Conservation (phyloP, 179 eudicot genomes). For the Beta corolliflora region DNA sequence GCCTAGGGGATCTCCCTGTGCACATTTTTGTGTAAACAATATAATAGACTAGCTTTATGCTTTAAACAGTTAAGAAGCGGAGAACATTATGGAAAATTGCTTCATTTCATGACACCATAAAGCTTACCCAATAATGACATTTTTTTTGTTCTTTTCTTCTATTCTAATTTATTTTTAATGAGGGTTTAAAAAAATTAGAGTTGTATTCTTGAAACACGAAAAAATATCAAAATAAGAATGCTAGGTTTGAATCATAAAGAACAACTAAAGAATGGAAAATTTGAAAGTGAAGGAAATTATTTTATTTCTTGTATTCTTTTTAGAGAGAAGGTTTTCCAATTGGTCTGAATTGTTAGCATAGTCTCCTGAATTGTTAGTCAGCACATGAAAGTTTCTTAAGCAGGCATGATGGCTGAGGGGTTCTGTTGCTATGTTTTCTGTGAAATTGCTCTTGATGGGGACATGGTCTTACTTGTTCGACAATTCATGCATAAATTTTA, state of each 20-base stretch:
- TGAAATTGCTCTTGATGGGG: background rate
- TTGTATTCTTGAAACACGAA: background rate
- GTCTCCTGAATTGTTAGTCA: background rate
- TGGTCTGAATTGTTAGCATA: background rate
- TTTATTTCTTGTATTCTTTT: background rate
- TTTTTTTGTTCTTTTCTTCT: background rate
- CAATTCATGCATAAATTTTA: background rate
- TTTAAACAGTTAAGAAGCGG: background rate
- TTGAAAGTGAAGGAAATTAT: background rate
- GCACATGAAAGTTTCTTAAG: background rate
- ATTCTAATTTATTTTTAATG: too few species aligned
- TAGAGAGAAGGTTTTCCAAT: background rate
- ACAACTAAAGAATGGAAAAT: too few species aligned
- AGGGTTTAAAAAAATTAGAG: background rate
- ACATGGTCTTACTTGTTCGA: background rate
- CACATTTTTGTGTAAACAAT: too few species aligned
- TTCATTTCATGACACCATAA: background rate
- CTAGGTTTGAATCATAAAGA: background rate
- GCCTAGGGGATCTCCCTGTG: background rate
- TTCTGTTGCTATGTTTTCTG: background rate
- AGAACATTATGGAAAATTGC: background rate
- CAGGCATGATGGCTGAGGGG: background rate
- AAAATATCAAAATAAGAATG: background rate
- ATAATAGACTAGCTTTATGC: background rate
- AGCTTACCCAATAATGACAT: too few species aligned